These are phyloP conservation scores for Calophaca sinica DNA, from an alignment of 306 rosid species.

Conservation along the genomic window DNA sequence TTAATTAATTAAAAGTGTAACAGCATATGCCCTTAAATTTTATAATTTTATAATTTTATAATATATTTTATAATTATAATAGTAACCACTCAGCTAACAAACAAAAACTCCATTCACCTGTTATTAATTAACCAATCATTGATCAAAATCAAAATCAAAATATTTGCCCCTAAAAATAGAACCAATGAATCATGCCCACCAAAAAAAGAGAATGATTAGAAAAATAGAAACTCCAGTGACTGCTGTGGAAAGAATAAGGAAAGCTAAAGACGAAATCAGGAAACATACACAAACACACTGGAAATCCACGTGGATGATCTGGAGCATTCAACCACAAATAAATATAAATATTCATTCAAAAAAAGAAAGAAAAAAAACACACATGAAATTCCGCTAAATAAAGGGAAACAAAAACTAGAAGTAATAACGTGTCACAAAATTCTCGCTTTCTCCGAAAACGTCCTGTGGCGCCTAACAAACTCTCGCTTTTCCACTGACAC, in stretches of 20 bases:
- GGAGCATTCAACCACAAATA: constrained; percentile 8
- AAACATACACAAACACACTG: neutral
- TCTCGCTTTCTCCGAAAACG: constrained; percentile 36
- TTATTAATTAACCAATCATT: constrained; percentile 40
- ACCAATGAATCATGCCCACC: neutral
- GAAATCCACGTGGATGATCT: constrained; percentile 52
- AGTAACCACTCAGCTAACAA: constrained; percentile 11
- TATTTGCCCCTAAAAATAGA: neutral
- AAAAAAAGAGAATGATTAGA: neutral
- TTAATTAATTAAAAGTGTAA: neutral
- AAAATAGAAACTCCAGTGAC: constrained; percentile 12
- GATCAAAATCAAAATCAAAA: too few relatives aligned
- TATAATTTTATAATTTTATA: neutral
- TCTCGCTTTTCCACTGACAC: constrained; percentile 22
- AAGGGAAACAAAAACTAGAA: neutral
- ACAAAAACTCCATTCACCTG: constrained; percentile 17
- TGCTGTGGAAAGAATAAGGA: constrained; percentile 14
- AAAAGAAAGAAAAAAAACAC: neutral
- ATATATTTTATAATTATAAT: too few relatives aligned
- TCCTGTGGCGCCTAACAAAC: constrained; percentile 46
- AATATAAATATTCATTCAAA: neutral
- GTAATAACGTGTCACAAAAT: constrained; percentile 36
- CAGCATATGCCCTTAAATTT: neutral
- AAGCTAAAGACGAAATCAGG: constrained; percentile 21
- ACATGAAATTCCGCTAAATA: neutral